phyloP scores from a whole-genome alignment of 2,329 filamentous ascomycete species.

The Ophiobolus disseminans region DNA sequence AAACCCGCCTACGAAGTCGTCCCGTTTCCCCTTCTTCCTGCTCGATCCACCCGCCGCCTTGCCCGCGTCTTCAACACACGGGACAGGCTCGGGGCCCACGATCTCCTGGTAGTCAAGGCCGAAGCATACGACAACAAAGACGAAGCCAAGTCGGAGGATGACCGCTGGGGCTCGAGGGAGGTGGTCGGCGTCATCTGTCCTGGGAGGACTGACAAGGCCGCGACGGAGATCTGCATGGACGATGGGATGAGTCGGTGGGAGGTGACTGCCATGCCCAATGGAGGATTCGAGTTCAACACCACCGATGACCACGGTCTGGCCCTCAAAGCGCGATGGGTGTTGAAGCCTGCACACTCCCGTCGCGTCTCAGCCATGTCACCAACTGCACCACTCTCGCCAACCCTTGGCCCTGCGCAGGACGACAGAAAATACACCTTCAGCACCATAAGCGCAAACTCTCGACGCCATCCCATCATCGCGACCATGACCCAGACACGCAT shows the following conservation, averaged over 20 bases:
- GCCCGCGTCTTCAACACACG: constrained; percentile 69
- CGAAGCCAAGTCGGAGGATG: constrained; percentile 57
- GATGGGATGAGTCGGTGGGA: constrained; percentile 55
- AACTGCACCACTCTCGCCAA: constrained; percentile 23
- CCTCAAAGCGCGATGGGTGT: constrained; percentile 74
- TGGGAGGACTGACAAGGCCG: constrained; percentile 59
- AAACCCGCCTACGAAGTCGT: constrained; percentile 76
- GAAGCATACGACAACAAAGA: constrained; percentile 65
- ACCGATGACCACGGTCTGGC: constrained; percentile 65
- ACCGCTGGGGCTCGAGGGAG: constrained; percentile 58
- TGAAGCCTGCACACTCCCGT: constrained; percentile 47
- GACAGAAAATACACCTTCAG: constrained; percentile 76
- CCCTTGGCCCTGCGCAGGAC: constrained; percentile 18
- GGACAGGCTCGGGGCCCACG: constrained; percentile 69
- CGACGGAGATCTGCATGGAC: constrained; percentile 71
- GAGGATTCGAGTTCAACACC: constrained; percentile 64
- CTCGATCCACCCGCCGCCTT: constrained; percentile 56
- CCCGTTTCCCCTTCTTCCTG: constrained; percentile 67
- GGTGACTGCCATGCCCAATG: constrained; percentile 51
- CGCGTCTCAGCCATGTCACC: constrained; percentile 35
- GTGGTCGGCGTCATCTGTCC: constrained; percentile 75
- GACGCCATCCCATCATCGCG: constrained; percentile 78
- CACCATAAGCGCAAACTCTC: constrained; percentile 71
- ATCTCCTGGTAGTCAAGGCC: constrained; percentile 74
- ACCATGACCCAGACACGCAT: constrained; percentile 69